Base-by-base conservation (phyloP, 139 green algal species). In the Pedinophyceae sp. region DNA sequence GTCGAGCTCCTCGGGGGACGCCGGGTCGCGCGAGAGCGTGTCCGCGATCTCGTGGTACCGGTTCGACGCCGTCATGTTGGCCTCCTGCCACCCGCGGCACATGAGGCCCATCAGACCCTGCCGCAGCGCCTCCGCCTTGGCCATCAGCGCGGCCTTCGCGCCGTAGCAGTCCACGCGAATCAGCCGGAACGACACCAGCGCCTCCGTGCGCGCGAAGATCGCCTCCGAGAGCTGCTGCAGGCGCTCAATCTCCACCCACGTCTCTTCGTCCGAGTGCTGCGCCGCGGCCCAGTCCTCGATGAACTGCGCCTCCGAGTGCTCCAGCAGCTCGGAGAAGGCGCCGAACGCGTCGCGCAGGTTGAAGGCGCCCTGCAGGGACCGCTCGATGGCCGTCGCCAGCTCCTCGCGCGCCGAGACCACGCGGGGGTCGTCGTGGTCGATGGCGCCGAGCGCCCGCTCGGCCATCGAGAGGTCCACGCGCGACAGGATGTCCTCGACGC, bases 231-330 rank as follows among this genome's bases (percentile, higher is more conserved):
- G 60, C 49, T 62, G n/a, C n/a, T n/a, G 41, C 57, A 79, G 59
- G 19, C 65, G 62, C 27, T 28, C 41, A 29, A 82, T 64, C 64
- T 84, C 78, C 15, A 50, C 61, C 40, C 68, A 57, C 27, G 66
- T 79, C 45, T 85, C 76, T 30, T 72, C 62, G 51, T 81, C 52
- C 18, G 34, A 67, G 62, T 79, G 73, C n/a, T 62, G 54, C 1
- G 27, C 68, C 22, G 50, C 63, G n/a, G 48, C 45, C 76, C 76
- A 87, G 1, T 26, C 61, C 2, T 41, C 53, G 23, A 83, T 47
- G 45, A 73, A 70, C 16, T 67, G 50, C 3, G 43, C 24, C 20
- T 62, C 57, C 53, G 62, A 77, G 1, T 50, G 55, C 3, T 25
- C 57, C 15, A 71, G 30, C 40, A 85, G 69, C 20, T 61, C 65